Evolutionary conservation across 805 yeast species (phyloP).

Genomic region (Candida khao-thaluensis): DNA sequence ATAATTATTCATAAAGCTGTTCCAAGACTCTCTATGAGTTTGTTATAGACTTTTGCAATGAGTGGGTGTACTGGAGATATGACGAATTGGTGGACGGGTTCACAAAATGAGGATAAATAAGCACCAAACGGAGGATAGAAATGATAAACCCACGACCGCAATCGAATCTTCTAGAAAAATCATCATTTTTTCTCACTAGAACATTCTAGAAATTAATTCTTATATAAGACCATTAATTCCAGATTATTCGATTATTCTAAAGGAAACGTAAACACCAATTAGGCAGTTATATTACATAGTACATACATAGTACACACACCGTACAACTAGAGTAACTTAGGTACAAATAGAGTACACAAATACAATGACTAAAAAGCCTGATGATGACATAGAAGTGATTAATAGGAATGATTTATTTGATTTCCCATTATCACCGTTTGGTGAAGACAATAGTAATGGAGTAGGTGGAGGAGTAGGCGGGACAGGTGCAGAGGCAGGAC

Average conservation of each 20-base stretch:
- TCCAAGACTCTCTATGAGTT: too few relatives aligned
- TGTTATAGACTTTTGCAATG: too few relatives aligned
- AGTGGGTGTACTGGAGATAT: too few relatives aligned
- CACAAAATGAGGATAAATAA: too few relatives aligned
- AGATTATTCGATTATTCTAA: constrained; percentile 3
- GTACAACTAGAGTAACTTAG: too few relatives aligned
- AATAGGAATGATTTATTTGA: constrained; percentile 14
- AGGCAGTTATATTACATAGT: neutral
- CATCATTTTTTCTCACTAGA: constrained; percentile 1
- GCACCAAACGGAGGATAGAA: neutral
- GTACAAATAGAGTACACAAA: neutral
- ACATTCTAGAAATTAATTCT: constrained; percentile 1
- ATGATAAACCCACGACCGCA: constrained; percentile 3
- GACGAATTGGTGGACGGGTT: too few relatives aligned
- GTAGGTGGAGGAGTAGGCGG: neutral
- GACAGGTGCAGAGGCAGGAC: too few relatives aligned
- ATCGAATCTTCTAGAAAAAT: constrained; percentile 10
- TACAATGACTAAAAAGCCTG: neutral
- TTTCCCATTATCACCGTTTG: constrained; percentile 10
- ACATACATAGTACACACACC: constrained; percentile 1
- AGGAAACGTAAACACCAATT: too few relatives aligned
- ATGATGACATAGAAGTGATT: constrained; percentile 17
- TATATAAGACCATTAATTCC: constrained; percentile 5
- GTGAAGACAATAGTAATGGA: too few relatives aligned
- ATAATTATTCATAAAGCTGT: too few relatives aligned